These are phyloP conservation scores for Clonostachys rosea DNA, from an alignment of 2,329 filamentous ascomycete genomes.

Conservation along the genomic window DNA sequence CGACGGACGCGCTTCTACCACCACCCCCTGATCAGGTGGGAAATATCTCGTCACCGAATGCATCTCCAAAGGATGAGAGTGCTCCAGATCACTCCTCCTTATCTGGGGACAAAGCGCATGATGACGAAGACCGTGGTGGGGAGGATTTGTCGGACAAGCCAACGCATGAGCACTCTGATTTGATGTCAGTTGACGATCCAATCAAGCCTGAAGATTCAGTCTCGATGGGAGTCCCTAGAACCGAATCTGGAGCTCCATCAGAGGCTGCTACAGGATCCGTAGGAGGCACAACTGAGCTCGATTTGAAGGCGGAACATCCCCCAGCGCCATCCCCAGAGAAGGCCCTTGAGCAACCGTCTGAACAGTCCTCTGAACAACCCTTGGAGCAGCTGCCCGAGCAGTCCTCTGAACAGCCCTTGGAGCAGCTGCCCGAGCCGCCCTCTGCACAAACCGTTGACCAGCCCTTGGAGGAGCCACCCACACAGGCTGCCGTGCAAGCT, in stretches of 20 bases:
- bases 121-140: slow-evolving; percentile 14
- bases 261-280: slow-evolving; percentile 14
- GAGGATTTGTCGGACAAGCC: slow-evolving; percentile 11
- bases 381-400: background rate
- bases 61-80: slow-evolving; percentile 20
- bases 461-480: background rate
- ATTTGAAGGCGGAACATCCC: background rate
- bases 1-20: slow-evolving; percentile 17
- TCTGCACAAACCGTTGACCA: background rate
- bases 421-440: background rate
- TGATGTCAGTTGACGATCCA: no score
- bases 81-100: slow-evolving; percentile 11
- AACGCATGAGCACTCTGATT: slow-evolving; percentile 9
- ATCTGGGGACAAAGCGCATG: slow-evolving; percentile 16
- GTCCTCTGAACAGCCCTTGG: background rate
- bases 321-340: background rate
- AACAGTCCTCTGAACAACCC: background rate
- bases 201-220: slow-evolving; percentile 15
- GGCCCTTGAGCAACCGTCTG: background rate
- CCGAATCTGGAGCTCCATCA: slow-evolving; percentile 19
- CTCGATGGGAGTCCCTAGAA: slow-evolving; percentile 23
- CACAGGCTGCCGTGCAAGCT: no score
- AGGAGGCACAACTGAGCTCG: slow-evolving; percentile 11
- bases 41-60: slow-evolving; percentile 21
- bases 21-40: slow-evolving; percentile 32